Conservation (phyloP, 768 basidiomycete species). For the Solioccasus polychromus region DNA sequence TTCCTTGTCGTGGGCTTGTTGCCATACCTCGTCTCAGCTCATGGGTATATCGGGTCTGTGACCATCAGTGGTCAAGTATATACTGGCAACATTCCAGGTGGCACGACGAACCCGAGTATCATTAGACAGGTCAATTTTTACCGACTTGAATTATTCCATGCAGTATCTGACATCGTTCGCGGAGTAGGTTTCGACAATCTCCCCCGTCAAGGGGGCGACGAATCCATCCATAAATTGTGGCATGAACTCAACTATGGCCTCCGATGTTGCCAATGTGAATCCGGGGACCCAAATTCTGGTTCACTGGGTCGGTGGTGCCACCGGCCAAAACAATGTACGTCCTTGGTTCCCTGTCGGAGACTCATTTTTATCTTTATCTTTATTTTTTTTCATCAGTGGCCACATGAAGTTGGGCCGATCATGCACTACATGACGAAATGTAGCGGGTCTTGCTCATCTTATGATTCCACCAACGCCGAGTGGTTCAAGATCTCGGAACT, state of each 20-base stretch:
- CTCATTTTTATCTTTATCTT: not conserved
- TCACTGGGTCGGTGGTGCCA: conserved; percentile 49
- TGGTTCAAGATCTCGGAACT: conserved; percentile 74
- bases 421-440: conserved; percentile 74
- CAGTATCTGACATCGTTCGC: not conserved
- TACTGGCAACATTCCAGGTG: conserved; percentile 31
- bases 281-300: conserved; percentile 55
- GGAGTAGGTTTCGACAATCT: conserved; percentile 33
- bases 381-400: too few relatives aligned
- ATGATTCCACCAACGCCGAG: conserved; percentile 52
- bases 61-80: conserved; percentile 29
- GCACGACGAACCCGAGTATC: conserved; percentile 33
- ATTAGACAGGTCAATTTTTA: conserved; percentile 39
- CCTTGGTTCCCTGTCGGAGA: not conserved
- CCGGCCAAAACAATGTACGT: conserved; percentile 35
- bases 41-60: conserved; percentile 31
- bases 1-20: conserved; percentile 13
- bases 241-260: conserved; percentile 45
- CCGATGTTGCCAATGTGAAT: conserved; percentile 50
- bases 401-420: conserved; percentile 63
- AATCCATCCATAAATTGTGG: conserved; percentile 64
- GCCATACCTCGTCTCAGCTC: conserved; percentile 25
- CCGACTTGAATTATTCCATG: not conserved
- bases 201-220: conserved; percentile 53
- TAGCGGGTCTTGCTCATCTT: conserved; percentile 52